Base-by-base conservation (phyloP, 768 basidiomycete species). In the Suillus sp. region DNA sequence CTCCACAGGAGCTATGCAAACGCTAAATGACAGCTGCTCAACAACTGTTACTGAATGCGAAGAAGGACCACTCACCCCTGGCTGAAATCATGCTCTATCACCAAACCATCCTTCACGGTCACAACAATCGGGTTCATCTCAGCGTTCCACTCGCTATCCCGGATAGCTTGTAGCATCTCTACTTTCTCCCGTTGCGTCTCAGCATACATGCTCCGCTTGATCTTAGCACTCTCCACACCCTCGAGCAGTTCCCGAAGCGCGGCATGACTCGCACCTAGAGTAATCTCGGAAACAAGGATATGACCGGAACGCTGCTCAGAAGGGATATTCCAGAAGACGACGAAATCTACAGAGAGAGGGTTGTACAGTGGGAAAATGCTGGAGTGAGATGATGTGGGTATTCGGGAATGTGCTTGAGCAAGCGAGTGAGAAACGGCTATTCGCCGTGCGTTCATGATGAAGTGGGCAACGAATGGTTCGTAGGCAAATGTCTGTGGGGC, bases 131-230 rank as follows among this genome's bases (percentile, higher is more conserved):
- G 93, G 70, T 95, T 85, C 80, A 86, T 89, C 75, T 95, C 92
- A 16, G 74, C 69, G 65, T 93, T 93, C 86, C 95, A 90, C 72
- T 90, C 86, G 64, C 88, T 89, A 4, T 79, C 74, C 40, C 85
- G 79, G 47, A 97, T 82, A 10, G 87, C 85, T 57, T 86, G 79
- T 59, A 96, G 70, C 37, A 96, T 77, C 58, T 87, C 86, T 66
- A 75, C 73, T 70, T 86, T 86, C 74, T 95, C 88, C 55, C 90
- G 81, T 65, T 84, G 85, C 5, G 95, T 96, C 78, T 98, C 94
- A 25, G 93, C 93, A 71, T 94, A 98, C 84, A 97, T 93, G 66
- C 86, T 93, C 51, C 94, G 84, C 64, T 88, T 91, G 27, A 81
- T 82, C 75, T 92, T 91, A 13, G 82, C 82, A 51, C 76, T 79